These are phyloP conservation scores for Theileria parva DNA, from an alignment of 169 alveolate genomes.

Conservation along the genomic window DNA sequence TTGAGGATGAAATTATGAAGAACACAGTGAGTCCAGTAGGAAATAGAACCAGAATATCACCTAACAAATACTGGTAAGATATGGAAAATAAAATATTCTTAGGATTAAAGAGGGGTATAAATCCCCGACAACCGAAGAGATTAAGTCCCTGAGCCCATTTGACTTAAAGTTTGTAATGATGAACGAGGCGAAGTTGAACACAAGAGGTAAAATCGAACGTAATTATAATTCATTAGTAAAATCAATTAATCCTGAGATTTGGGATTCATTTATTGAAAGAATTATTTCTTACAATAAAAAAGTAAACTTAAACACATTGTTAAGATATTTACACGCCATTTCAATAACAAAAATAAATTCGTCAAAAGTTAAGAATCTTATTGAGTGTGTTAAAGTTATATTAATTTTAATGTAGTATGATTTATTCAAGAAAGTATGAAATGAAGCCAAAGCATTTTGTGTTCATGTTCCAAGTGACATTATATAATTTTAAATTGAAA, in stretches of 20 bases:
- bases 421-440: slow-evolving; percentile 64
- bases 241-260: not conserved
- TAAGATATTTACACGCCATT: slow-evolving; percentile 73
- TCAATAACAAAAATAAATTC: slow-evolving; percentile 41
- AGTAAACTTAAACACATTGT: slow-evolving; percentile 63
- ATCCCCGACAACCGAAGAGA: slow-evolving; percentile 52
- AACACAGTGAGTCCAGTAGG: not conserved
- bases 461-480: slow-evolving; percentile 71
- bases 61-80: slow-evolving; percentile 50
- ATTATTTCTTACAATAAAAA: slow-evolving; percentile 45
- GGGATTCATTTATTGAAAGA: slow-evolving; percentile 60
- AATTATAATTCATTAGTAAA: not conserved
- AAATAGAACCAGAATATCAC: slow-evolving; percentile 41
- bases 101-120: slow-evolving; percentile 53
- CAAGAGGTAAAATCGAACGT: not conserved
- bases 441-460: slow-evolving; percentile 81
- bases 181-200: slow-evolving; percentile 48
- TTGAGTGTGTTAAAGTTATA: slow-evolving; percentile 52
- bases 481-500: not conserved
- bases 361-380: slow-evolving; percentile 33
- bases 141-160: slow-evolving; percentile 25
- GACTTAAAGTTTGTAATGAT: slow-evolving; percentile 61
- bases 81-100: not conserved
- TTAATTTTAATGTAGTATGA: slow-evolving; percentile 43
- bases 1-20: slow-evolving; percentile 23